Base-by-base conservation (phyloP, 139 green algal species). In the Chlorella sp. region DNA sequence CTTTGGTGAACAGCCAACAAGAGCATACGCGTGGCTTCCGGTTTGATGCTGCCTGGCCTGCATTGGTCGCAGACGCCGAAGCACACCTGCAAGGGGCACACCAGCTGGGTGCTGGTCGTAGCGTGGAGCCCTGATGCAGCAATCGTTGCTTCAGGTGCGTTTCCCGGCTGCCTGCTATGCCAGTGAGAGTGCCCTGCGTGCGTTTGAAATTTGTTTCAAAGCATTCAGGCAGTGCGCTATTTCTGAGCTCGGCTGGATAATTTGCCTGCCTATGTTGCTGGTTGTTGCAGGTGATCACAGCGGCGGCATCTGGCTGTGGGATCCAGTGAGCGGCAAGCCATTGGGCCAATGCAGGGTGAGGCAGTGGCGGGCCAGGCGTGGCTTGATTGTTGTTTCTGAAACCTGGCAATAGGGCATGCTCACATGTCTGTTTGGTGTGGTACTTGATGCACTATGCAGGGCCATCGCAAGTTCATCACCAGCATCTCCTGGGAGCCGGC, bases 381-480 rank as follows among this genome's bases (percentile, higher is more conserved):
- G n/a, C n/a, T n/a, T n/a, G n/a, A n/a, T n/a, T n/a, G n/a, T n/a
- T n/a, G n/a, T n/a, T n/a, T n/a, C n/a, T n/a, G n/a, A n/a, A n/a
- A n/a, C n/a, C n/a, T n/a, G n/a, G n/a, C n/a, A n/a, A n/a, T n/a
- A n/a, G n/a, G n/a, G n/a, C n/a, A n/a, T n/a, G n/a, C n/a, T n/a
- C n/a, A n/a, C n/a, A n/a, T n/a, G n/a, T n/a, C n/a, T n/a, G n/a
- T n/a, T n/a, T n/a, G 18, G 51, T 21, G 12, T 23, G 51, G 2
- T 32, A 38, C 65, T 26, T 38, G 28, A 28, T 47, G 65, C 55
- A 15, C 64, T 67, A 1, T 47, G 38, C 84, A 92, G 84, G 97
- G 93, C 6, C 97, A 99, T 87, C 92, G 89, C n/a, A 99, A 99
- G 88, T 98, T 93, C 88, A 95, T 99, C 65, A 98, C 94, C 11